Evolutionary conservation across 306 rosid species (phyloP).

Genomic region (Mimosa bimucronata): DNA sequence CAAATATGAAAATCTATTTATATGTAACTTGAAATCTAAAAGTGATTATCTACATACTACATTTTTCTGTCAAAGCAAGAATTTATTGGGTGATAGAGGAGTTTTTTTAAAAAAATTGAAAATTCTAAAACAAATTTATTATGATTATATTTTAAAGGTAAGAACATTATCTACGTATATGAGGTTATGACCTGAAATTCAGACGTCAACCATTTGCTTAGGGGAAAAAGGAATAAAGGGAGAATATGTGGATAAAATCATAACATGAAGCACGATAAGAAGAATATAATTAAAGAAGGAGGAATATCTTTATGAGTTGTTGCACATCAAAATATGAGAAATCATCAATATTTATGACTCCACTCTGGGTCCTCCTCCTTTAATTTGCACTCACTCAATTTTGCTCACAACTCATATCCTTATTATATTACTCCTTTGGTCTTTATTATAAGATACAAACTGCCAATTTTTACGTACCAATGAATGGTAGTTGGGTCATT

Average conservation of each 20-base stretch:
- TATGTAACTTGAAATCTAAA: no score
- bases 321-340: slow-evolving; percentile 15
- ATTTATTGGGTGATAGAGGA: background rate
- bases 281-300: background rate
- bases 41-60: background rate
- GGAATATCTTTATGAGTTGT: slow-evolving; percentile 15
- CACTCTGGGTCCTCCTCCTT: slow-evolving; percentile 7
- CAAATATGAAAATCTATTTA: background rate
- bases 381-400: slow-evolving; percentile 1
- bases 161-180: background rate
- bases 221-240: background rate
- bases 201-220: background rate
- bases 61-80: no score
- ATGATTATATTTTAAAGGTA: background rate
- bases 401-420: no score
- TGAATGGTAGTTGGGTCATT: no score
- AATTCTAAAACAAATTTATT: background rate
- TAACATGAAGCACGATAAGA: background rate
- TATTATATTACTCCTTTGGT: no score
- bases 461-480: no score
- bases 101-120: background rate
- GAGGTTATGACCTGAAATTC: background rate
- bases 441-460: no score
- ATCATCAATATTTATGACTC: slow-evolving; percentile 36
- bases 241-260: background rate